phyloP scores from a whole-genome alignment of 306 rosid genomes.

The Trifolium repens region DNA sequence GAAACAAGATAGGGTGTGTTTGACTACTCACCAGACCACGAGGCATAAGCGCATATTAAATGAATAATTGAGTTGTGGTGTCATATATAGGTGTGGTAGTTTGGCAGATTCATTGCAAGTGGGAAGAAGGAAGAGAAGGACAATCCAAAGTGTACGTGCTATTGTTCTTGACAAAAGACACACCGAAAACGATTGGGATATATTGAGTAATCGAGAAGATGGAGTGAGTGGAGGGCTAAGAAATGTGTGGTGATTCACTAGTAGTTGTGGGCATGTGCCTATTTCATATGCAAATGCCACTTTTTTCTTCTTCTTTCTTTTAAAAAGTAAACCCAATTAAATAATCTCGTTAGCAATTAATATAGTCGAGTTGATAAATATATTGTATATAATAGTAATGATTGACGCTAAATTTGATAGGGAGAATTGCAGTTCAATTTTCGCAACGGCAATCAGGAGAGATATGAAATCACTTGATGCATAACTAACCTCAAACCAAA shows the following conservation, averaged over 20 bases:
- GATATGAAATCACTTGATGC: too few relatives aligned
- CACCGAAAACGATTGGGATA: background rate
- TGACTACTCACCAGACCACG: conserved; percentile 13
- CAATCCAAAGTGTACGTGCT: conserved; percentile 32
- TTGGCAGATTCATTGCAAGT: conserved; percentile 48
- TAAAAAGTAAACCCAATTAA: too few relatives aligned
- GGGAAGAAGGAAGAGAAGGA: conserved; percentile 29
- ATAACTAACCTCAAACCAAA: too few relatives aligned
- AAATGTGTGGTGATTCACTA: conserved; percentile 43
- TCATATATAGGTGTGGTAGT: conserved; percentile 32
- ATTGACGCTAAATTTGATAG: too few relatives aligned
- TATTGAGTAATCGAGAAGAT: conserved; percentile 15
- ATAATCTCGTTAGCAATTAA: too few relatives aligned
- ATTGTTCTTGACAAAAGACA: background rate
- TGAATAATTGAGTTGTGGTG: conserved; percentile 33
- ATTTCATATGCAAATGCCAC: conserved; percentile 1
- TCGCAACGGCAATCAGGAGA: too few relatives aligned
- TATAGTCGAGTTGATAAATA: too few relatives aligned
- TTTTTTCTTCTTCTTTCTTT: too few relatives aligned
- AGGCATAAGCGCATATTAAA: conserved; percentile 2
- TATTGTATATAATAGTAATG: too few relatives aligned
- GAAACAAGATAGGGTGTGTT: conserved; percentile 36
- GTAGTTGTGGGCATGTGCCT: conserved; percentile 34
- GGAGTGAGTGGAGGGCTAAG: conserved; percentile 8
- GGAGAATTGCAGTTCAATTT: too few relatives aligned